Evolutionary conservation across 768 basidiomycete genomes (phyloP).

Genomic region (Psilocybe cyanescens): DNA sequence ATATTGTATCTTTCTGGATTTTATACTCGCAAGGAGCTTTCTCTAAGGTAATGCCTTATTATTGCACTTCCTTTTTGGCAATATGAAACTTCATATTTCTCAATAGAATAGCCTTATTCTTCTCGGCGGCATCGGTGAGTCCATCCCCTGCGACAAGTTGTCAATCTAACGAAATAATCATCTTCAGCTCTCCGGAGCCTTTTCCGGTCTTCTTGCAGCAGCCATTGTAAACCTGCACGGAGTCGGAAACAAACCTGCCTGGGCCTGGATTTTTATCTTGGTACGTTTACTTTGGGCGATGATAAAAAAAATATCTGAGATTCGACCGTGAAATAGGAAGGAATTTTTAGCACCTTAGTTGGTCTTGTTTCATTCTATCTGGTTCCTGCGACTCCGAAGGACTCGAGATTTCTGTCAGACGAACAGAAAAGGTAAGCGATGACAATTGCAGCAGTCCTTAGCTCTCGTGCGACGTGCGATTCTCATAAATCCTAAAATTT

Average conservation of each 20-base stretch:
- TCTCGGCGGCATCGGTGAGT: slow-evolving; percentile 38
- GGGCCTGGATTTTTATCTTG: slow-evolving; percentile 67
- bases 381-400: slow-evolving; percentile 35
- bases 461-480: background rate
- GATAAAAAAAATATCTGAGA: slow-evolving; percentile 45
- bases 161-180: background rate
- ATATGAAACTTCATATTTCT: background rate
- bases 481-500: background rate
- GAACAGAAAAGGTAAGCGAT: slow-evolving; percentile 33
- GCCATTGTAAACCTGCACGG: slow-evolving; percentile 62
- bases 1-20: slow-evolving; percentile 43
- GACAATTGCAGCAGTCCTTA: background rate
- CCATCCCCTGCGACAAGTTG: background rate
- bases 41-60: slow-evolving; percentile 13
- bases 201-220: slow-evolving; percentile 67
- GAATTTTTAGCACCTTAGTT: slow-evolving; percentile 46
- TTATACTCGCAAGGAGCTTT: slow-evolving; percentile 30
- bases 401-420: slow-evolving; percentile 32
- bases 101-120: slow-evolving; percentile 40
- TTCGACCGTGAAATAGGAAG: slow-evolving; percentile 28
- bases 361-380: slow-evolving; percentile 47
- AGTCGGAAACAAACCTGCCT: slow-evolving; percentile 51
- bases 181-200: slow-evolving; percentile 53
- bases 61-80: background rate
- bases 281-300: slow-evolving; percentile 27